Evolutionary conservation across 495 filamentous ascomycete genomes (phyloP), one percentile per base, ranked within the genome.

Genomic region (Cladorrhinum samala): DNA sequence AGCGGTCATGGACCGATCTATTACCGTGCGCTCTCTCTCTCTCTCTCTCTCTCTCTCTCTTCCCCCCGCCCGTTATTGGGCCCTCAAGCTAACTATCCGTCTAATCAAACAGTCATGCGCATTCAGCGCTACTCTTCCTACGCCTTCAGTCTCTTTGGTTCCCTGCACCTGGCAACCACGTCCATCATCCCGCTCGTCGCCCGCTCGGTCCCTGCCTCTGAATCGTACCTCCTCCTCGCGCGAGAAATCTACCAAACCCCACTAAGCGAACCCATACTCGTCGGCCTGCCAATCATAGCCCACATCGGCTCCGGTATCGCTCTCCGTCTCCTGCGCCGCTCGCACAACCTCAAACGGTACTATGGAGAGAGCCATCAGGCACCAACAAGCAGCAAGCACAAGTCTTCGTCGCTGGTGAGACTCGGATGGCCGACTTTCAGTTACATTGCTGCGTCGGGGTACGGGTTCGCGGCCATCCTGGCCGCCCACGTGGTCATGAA

Each of bases 101-200:
- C 44, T 57, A 46, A 51, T 43, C 21, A 16, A 33, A 14, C 62
- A 95, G 89, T 96, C 57, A 78, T 78, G 19, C 84, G 87, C 42
- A 72, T 91, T 24, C 91, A 95, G 64, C 83, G 78, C 66, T 95
- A 93, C 76, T 91, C 88, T 13, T 86, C 86, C 60, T 95, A 95
- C 68, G 83, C 86, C 37, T 90, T 95, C 65, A 84, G 83, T 39
- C 64, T 86, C 56, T 96, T 92, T 78, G 73, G 83, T 44, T 71
- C 80, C 47, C 69, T 92, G 49, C 91, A 96, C 70, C 72, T 93
- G 45, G 77, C 85, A 43, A 96, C 87, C 42, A 88, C 84, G n/a
- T 85, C 87, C 1, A 63, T 91, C 38, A 81, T 89, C 27, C 88
- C 88, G 0, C 80, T 91, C 19, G 51, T 77, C 50, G 71, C 75